phyloP scores from a whole-genome alignment of 306 rosid genomes.

The Quercus robur region DNA sequence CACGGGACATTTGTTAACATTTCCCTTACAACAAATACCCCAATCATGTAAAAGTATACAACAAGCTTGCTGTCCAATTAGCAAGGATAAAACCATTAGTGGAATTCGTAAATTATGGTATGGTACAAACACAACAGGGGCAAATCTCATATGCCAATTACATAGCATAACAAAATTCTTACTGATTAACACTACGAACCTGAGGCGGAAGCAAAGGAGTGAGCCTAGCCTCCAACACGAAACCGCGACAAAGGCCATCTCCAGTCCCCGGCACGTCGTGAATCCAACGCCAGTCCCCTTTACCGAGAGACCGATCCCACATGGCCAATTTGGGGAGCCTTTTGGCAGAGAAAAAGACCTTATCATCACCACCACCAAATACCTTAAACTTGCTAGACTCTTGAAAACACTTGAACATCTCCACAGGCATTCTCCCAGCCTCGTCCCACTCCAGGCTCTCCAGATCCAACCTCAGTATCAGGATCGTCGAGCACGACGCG shows the following conservation, averaged over 20 bases:
- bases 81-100: neutral
- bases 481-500: conserved; percentile 71
- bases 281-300: conserved; percentile 76
- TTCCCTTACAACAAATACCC: no score
- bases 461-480: conserved; percentile 67
- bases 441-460: conserved; percentile 78
- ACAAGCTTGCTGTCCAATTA: neutral
- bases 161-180: neutral
- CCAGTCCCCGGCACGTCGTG: conserved; percentile 51
- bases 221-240: conserved; percentile 72
- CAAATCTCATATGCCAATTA: no score
- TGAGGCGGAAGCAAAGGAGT: conserved; percentile 46
- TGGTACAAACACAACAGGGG: neutral
- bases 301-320: conserved; percentile 49
- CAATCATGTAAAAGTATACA: no score
- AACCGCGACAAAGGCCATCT: conserved; percentile 73
- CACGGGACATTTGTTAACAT: no score
- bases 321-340: conserved; percentile 63
- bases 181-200: neutral
- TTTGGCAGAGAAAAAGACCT: conserved; percentile 79
- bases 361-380: conserved; percentile 67
- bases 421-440: conserved; percentile 79
- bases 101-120: neutral
- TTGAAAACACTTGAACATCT: conserved; percentile 71
- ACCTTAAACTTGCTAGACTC: conserved; percentile 82